Conservation (phyloP, 805 yeast genomes). For the Candida hispaniensis region DNA sequence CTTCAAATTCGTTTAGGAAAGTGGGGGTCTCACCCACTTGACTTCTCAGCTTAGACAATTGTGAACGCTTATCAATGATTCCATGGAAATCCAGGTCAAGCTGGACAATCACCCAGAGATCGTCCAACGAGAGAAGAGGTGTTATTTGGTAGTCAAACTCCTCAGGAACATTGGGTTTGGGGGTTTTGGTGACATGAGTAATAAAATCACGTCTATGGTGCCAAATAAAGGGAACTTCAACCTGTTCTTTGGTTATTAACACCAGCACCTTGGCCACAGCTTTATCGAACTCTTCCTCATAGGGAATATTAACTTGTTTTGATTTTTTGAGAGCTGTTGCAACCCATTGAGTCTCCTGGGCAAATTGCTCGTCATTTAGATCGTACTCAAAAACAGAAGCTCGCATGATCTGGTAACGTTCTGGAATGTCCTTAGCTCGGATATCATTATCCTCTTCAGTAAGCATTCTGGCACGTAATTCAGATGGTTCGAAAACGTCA, state of each 20-base stretch:
- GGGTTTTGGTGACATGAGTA: slow-evolving; percentile 37
- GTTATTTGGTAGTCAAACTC: slow-evolving; percentile 30
- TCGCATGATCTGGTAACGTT: slow-evolving; percentile 75
- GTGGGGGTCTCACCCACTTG: slow-evolving; percentile 25
- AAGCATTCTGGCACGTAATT: slow-evolving; percentile 77
- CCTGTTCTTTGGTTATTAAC: slow-evolving; percentile 63
- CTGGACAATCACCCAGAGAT: slow-evolving; percentile 82
- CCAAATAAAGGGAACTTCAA: slow-evolving; percentile 93
- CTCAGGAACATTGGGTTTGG: slow-evolving; percentile 28
- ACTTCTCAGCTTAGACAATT: slow-evolving; percentile 31
- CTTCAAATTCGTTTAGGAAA: slow-evolving; percentile 44
- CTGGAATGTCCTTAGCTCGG: slow-evolving; percentile 82
- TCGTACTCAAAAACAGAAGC: slow-evolving; percentile 51
- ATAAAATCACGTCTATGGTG: slow-evolving; percentile 88
- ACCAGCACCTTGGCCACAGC: slow-evolving; percentile 63
- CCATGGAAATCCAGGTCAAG: slow-evolving; percentile 85
- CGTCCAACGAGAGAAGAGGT: slow-evolving; percentile 49
- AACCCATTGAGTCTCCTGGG: slow-evolving; percentile 70
- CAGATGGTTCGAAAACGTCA: slow-evolving; percentile 91
- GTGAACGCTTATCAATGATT: slow-evolving; percentile 39
- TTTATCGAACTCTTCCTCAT: slow-evolving; percentile 37
- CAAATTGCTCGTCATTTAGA: slow-evolving; percentile 56
- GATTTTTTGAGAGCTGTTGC: slow-evolving; percentile 28
- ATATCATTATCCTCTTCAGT: slow-evolving; percentile 87
- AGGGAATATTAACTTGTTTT: slow-evolving; percentile 25